These are phyloP conservation scores for Hansenula sp. DNA, from an alignment of 1,139 yeast genomes.

Conservation along the genomic window DNA sequence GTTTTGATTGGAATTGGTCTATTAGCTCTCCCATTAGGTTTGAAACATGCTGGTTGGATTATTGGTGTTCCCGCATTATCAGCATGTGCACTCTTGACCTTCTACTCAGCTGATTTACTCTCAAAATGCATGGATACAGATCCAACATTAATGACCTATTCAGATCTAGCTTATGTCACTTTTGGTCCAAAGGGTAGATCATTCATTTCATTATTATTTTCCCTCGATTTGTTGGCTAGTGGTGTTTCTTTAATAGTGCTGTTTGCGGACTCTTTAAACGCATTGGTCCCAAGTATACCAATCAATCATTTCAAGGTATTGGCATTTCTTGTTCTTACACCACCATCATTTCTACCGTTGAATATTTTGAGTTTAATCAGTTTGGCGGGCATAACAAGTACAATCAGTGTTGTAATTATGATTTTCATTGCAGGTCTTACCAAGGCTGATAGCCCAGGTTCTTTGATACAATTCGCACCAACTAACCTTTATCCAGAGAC, in stretches of 20 bases:
- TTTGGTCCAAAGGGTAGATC: conserved; percentile 59
- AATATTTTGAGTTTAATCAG: conserved; percentile 68
- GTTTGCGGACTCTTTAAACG: conserved; percentile 78
- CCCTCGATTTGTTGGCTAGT: conserved; percentile 75
- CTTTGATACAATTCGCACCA: conserved; percentile 51
- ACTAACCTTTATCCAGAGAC: conserved; percentile 50
- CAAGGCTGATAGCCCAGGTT: conserved; percentile 57
- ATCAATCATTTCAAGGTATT: conserved; percentile 51
- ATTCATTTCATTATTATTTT: conserved; percentile 65
- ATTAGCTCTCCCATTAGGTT: conserved; percentile 68
- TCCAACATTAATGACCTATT: conserved; percentile 76
- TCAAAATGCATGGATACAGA: conserved; percentile 71
- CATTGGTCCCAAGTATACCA: conserved; percentile 53
- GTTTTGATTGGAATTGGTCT: conserved; percentile 75
- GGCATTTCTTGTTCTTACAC: conserved; percentile 56
- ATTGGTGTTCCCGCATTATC: conserved; percentile 53
- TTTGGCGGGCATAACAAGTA: conserved; percentile 68
- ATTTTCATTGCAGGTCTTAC: conserved; percentile 61
- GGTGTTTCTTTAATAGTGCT: conserved; percentile 71
- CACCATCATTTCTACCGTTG: conserved; percentile 64
- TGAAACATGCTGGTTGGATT: conserved; percentile 69
- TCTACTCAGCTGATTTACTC: conserved; percentile 61
- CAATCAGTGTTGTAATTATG: conserved; percentile 55
- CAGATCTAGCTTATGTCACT: conserved; percentile 79
- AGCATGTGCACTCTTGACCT: conserved; percentile 58